Percentiles rank a stretch among this genome's conserved stretches.
phyloP scores from a whole-genome alignment of 495 filamentous ascomycete species.

The Rostrohypoxylon terebratum region DNA sequence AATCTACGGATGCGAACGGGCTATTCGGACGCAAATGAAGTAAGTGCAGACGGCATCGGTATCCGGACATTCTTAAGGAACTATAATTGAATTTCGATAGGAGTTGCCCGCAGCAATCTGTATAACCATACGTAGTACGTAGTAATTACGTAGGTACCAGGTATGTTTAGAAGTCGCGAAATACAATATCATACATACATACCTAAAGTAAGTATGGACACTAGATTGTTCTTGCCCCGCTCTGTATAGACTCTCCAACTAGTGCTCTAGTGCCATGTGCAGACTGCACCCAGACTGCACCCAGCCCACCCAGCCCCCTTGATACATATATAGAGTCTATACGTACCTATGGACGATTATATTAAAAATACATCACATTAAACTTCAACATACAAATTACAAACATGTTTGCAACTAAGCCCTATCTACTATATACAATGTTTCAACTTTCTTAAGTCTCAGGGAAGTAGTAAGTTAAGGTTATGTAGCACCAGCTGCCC shows the following conservation, averaged over 20 bases:
- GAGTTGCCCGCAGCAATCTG: constrained; percentile 4
- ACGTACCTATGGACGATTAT: background rate
- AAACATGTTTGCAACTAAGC: background rate
- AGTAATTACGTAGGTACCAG: too few relatives aligned
- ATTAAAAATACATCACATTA: background rate
- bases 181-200: background rate
- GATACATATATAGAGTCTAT: background rate
- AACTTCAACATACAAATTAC: background rate
- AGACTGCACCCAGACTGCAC: constrained; percentile 9
- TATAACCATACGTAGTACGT: background rate
- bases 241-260: background rate
- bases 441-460: background rate
- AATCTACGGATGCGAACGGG: background rate
- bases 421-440: background rate
- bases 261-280: too few relatives aligned
- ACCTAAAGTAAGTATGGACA: too few relatives aligned
- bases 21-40: background rate
- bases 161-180: background rate
- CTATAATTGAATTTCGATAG: background rate
- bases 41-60: background rate
- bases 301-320: constrained; percentile 13
- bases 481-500: constrained; percentile 9
- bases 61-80: constrained; percentile 7
- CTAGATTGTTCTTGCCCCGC: background rate
- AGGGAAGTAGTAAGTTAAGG: constrained; percentile 10